These are phyloP conservation scores for Suhomyces vadensis DNA, from an alignment of 805 yeast species.

Conservation along the genomic window DNA sequence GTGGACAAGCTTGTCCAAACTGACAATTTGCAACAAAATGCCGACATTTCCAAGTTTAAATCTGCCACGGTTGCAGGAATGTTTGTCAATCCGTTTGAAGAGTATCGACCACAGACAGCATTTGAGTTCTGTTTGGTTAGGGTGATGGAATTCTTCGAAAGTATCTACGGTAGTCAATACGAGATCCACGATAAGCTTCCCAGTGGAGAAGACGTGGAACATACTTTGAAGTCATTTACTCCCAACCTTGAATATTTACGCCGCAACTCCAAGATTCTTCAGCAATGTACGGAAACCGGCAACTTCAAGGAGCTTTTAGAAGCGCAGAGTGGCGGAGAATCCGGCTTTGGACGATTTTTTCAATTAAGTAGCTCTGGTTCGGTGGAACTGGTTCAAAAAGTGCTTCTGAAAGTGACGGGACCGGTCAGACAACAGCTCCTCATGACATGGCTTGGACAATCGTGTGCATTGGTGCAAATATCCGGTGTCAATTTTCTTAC, in stretches of 20 bases:
- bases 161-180: conserved; percentile 37
- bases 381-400: conserved; percentile 5
- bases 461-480: conserved; percentile 74
- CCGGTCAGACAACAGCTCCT: conserved; percentile 48
- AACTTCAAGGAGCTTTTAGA: conserved; percentile 18
- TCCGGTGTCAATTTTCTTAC: conserved; percentile 75
- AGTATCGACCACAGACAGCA: conserved; percentile 85
- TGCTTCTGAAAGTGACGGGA: conserved; percentile 29
- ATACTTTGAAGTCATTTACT: conserved; percentile 55
- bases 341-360: no score
- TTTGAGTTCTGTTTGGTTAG: conserved; percentile 81
- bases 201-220: conserved; percentile 55
- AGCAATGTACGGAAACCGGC: conserved; percentile 23
- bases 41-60: conserved; percentile 25
- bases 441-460: conserved; percentile 93
- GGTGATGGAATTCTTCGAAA: conserved; percentile 67
- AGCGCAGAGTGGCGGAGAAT: no score
- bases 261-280: conserved; percentile 32
- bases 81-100: conserved; percentile 87
- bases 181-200: conserved; percentile 38
- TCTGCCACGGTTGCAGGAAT: conserved; percentile 63
- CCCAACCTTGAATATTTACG: conserved; percentile 56
- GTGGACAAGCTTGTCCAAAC: conserved; percentile 9
- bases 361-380: no score
- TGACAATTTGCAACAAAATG: no score